Evolutionary conservation across 148 eudicot species (phyloP).

Genomic region (Rhododendron griersonianum): DNA sequence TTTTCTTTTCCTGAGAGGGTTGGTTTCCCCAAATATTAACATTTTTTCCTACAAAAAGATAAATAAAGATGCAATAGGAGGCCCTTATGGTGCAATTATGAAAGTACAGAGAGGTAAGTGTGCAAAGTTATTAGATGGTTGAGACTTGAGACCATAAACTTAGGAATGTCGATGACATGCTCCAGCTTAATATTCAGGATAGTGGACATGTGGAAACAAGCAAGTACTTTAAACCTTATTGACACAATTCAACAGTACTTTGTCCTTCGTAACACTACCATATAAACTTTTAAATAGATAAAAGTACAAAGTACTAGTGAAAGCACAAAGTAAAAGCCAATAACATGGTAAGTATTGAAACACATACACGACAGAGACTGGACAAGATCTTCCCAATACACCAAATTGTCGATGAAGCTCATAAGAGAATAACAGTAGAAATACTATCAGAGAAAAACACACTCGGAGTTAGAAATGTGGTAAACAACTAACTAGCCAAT

Average conservation of each 20-base stretch:
- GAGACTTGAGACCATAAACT: not conserved
- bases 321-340: not conserved
- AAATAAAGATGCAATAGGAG: not conserved
- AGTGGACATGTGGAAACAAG: not conserved
- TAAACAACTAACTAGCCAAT: not conserved
- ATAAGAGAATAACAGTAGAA: slow-evolving; percentile 63
- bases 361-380: slow-evolving; percentile 66
- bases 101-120: not conserved
- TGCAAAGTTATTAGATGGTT: not conserved
- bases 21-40: not conserved
- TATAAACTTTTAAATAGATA: not conserved
- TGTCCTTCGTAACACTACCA: not conserved
- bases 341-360: slow-evolving; percentile 6
- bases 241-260: not conserved
- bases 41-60: not conserved
- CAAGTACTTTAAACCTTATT: not conserved
- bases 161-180: not conserved
- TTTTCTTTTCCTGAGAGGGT: not conserved
- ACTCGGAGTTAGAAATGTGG: slow-evolving; percentile 2
- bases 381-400: slow-evolving; percentile 32
- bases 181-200: not conserved
- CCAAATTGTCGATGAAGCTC: slow-evolving; percentile 67
- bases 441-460: slow-evolving; percentile 42
- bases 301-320: not conserved
- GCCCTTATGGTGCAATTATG: not conserved